Evolutionary conservation across 169 alveolate species (phyloP), one percentile per base, ranked within the genome.

Genomic region (Cryptosporidium felis): DNA sequence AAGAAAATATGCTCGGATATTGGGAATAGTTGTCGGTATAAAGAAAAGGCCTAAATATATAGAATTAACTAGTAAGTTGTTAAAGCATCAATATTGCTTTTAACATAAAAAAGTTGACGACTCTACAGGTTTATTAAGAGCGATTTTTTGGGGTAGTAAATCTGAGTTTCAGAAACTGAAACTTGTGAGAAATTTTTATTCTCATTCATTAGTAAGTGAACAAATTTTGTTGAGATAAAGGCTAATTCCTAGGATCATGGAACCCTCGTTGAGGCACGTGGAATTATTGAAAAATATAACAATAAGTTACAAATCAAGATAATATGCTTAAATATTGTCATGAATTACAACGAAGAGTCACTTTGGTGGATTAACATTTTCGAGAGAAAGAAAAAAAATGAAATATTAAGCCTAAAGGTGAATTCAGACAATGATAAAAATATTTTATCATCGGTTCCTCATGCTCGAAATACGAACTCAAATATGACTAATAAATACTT

Each of bases 41-140:
- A 74, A 49, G 41, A 74, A 74, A 32, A 74, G 45, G n/a, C 58
- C 53, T 10, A 74, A 74, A 38, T 74, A 32, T 53, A 2, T 74
- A 21, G 85, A 74, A 23, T 74, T 53, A 9, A 74, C 59, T 6
- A 74, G 85, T 74, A 49, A 16, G 85, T 74, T 74, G 23, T 61
- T 5, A 10, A 6, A 56, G 8, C 30, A 16, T 5, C 28, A 51
- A 28, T 8, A 56, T 0, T 28, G 30, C 0, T 16, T 42, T 16
- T 28, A 5, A 5, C 14, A 16, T 56, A 28, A 16, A 56, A 30
- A 53, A 74, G 85, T 74, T 36, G 67, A 74, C 26, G 85, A 74
- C 44, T 74, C 85, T 34, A 53, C 85, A 74, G 66, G 38, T 53
- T 18, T 38, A 49, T 21, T 74, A 18, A 49, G 85, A 18, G 85